Evolutionary conservation across 768 basidiomycete genomes (phyloP).

Genomic region (Mycena kentingensis): DNA sequence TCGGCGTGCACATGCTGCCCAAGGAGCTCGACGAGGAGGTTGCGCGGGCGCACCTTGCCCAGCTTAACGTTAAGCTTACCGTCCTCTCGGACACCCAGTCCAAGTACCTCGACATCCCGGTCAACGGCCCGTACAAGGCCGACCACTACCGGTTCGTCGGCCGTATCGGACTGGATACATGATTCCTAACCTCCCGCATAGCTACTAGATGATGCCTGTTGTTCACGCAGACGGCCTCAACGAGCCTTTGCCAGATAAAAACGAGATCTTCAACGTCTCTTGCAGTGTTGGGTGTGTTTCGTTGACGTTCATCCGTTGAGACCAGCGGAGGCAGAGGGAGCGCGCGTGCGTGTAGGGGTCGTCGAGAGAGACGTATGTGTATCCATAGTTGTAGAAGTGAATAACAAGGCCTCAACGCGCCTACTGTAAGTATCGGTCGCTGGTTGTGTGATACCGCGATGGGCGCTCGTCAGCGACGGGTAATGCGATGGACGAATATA

Average conservation of each 20-base stretch:
- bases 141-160: conserved; percentile 31
- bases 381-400: conserved; percentile 7
- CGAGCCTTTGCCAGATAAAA: conserved; percentile 69
- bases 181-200: conserved; percentile 37
- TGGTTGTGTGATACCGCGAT: no score
- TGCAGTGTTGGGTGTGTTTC: conserved; percentile 43
- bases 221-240: conserved; percentile 71
- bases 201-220: conserved; percentile 44
- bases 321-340: conserved; percentile 40
- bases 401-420: conserved; percentile 59
- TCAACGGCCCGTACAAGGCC: conserved; percentile 68
- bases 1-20: conserved; percentile 98
- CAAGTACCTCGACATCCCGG: conserved; percentile 88
- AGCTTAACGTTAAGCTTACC: conserved; percentile 94
- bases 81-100: conserved; percentile 72
- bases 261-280: conserved; percentile 71
- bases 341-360: conserved; percentile 11
- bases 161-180: neutral
- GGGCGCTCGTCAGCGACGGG: no score
- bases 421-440: conserved; percentile 23
- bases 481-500: neutral
- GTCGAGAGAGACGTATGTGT: conserved; percentile 12
- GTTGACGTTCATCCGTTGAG: conserved; percentile 44
- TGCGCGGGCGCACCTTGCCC: conserved; percentile 90
- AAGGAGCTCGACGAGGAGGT: conserved; percentile 99